Evolutionary conservation across 1,284 basidiomycete species (phyloP), one percentile per base, ranked within the genome.

Genomic region (Lignosus rhinocerotis): DNA sequence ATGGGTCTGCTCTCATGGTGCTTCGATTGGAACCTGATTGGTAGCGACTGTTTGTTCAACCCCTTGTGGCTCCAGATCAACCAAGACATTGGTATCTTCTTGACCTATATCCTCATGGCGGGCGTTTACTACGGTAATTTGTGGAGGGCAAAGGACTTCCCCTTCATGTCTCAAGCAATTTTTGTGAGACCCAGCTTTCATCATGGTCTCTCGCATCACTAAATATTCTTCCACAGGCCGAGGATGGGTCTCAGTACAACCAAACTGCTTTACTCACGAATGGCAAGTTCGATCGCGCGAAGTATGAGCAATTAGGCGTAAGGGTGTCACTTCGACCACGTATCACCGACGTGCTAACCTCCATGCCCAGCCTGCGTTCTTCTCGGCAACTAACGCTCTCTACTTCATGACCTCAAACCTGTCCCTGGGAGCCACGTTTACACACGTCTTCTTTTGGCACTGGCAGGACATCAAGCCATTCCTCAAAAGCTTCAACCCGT

Each of bases 21-120:
- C 62, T 77, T 87, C 45, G 84, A 87, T 67, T 87, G 85, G 83
- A 72, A 71, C 62, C 58, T 70, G 12, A 72, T 72, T 55, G 67
- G 68, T 36, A 69, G 68, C 43, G 44, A 53, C 43, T 72, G 68
- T 50, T 58, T 72, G 31, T 72, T 68, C 66, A 65, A 61, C 55
- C 71, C 71, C 17, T 47, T 72, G 50, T 71, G 70, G 70, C 64
- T 71, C 30, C 71, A 72, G 61, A 62, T 72, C 64, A 72, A 72
- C 64, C 67, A 70, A 62, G 67, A 72, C 56, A 70, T 72, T 53
- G 71, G 71, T 38, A 70, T 70, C 59, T 58, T 68, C 52, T 58
- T 72, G 38, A 70, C 70, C 6, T 72, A 71, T 55, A 66, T 72
- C 50, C 66, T 72, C 43, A 72, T 72, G 71, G 61, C 67, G 25